Base-by-base conservation (phyloP, 768 basidiomycete species). In the Plicaturopsis crispa region DNA sequence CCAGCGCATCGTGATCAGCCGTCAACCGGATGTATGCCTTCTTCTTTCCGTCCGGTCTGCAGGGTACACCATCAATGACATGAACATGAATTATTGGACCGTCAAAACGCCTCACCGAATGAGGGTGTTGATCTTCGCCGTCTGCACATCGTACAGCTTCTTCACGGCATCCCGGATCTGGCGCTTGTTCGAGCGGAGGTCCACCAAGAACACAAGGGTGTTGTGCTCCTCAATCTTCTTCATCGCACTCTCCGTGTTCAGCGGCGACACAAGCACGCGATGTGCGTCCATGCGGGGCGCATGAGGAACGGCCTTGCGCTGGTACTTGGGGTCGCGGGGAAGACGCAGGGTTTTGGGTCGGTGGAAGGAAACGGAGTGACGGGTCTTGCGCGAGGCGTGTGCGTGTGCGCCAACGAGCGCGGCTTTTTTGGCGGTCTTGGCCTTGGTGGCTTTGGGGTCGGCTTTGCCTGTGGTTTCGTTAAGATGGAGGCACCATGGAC, bases 221-320 rank as follows among this genome's bases (percentile, higher is more conserved):
- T 99, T 98, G 75, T 97, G 83, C 65, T 97, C 94, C 75, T 99
- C 94, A 42, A 99, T 99, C 79, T 99, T 96, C 79, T 97, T 94
- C 94, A 98, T 97, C 46, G 94, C 93, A 10, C 80, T 84, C 65
- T 98, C 93, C 12, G 91, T 94, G 80, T 91, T 94, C 62, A 91
- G 61, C 13, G 88, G 88, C 84, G 82, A 85, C 40, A 90, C 79
- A 56, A 97, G 88, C 31, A 88, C 92, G 66, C 91, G 75, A 75
- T 82, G 96, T 64, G 94, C 87, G 57, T 98, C 96, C 89, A 97
- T 91, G 48, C 94, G 70, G 20, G 92, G 90, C 3, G 76, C 80
- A 72, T 96, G 92, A 34, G 83, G 81, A 51, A 98, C 74, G 37
- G 84, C 84, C 67, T 93, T 97, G 56, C 94, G 83, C n/a, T 86